Percentiles rank a stretch among this genome's conserved stretches.
These are phyloP conservation scores for Tricharina praecox DNA, from an alignment of 495 filamentous ascomycete species.

Conservation along the genomic window DNA sequence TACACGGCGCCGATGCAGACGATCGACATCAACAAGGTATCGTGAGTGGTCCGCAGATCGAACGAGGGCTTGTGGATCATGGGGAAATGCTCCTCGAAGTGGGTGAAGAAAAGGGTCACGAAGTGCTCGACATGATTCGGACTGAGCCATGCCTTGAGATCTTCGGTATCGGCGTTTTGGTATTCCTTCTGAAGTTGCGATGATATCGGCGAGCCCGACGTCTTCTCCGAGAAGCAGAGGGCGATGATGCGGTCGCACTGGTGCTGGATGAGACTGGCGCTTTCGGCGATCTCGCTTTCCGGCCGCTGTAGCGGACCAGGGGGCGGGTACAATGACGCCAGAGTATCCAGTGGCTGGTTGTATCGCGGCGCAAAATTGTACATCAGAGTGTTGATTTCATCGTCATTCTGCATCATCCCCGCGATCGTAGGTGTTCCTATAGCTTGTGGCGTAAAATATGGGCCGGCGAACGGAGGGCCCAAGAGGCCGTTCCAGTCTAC, in stretches of 20 bases:
- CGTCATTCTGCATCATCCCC: no score
- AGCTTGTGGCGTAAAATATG: not conserved
- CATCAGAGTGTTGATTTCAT: no score
- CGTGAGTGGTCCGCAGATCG: constrained; percentile 40
- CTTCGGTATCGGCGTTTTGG: not conserved
- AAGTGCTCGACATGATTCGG: constrained; percentile 45
- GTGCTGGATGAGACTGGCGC: not conserved
- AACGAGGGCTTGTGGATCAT: constrained; percentile 53
- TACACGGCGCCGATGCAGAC: constrained; percentile 53
- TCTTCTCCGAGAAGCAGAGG: constrained; percentile 38
- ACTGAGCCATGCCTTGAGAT: constrained; percentile 33
- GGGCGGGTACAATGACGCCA: not conserved
- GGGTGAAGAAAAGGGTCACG: constrained; percentile 38
- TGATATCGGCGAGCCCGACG: constrained; percentile 17
- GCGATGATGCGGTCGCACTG: constrained; percentile 35
- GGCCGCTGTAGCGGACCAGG: not conserved
- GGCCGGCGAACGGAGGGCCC: not conserved
- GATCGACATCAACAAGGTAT: constrained; percentile 44
- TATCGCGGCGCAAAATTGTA: no score
- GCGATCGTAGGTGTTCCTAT: not conserved
- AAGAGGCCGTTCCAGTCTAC: not conserved
- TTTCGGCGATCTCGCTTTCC: constrained; percentile 26
- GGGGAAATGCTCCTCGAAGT: constrained; percentile 52
- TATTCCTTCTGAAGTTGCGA: not conserved
- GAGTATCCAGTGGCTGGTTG: no score